phyloP scores from a whole-genome alignment of 768 basidiomycete species.

The Leccinellum albellum region DNA sequence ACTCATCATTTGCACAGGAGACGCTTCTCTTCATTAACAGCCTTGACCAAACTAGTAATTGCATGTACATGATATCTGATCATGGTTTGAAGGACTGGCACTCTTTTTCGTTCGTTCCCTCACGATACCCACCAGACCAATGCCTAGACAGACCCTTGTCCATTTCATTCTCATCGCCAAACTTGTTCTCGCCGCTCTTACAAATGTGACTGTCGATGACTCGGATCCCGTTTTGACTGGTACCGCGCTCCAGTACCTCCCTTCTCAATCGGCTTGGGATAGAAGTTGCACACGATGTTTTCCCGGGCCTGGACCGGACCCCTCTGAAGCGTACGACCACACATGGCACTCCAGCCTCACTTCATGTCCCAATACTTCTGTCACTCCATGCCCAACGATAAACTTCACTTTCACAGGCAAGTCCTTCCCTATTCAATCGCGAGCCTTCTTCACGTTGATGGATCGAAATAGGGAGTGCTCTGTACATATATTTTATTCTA shows the following conservation, averaged over 20 bases:
- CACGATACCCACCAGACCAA: not conserved
- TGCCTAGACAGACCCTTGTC: not conserved
- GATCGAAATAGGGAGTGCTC: slow-evolving; percentile 6
- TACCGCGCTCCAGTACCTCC: not conserved
- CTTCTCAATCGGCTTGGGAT: no score
- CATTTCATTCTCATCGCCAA: not conserved
- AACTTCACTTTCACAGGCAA: slow-evolving; percentile 11
- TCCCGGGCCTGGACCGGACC: not conserved
- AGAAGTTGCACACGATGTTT: not conserved
- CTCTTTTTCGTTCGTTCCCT: not conserved
- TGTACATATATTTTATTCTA: slow-evolving; percentile 19
- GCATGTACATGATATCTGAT: not conserved
- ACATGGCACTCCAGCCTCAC: not conserved
- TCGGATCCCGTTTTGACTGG: not conserved
- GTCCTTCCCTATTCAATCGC: not conserved
- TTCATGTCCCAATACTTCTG: no score
- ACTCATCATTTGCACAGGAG: not conserved
- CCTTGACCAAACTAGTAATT: not conserved
- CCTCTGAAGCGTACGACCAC: not conserved
- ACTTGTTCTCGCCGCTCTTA: not conserved
- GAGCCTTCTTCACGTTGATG: not conserved
- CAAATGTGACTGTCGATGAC: not conserved
- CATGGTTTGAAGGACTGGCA: not conserved
- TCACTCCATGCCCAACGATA: no score
- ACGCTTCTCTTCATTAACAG: not conserved